Evolutionary conservation across 208 protist genomes (phyloP), one percentile per base, ranked within the genome.

Genomic region (Crithidia fasciculata): DNA sequence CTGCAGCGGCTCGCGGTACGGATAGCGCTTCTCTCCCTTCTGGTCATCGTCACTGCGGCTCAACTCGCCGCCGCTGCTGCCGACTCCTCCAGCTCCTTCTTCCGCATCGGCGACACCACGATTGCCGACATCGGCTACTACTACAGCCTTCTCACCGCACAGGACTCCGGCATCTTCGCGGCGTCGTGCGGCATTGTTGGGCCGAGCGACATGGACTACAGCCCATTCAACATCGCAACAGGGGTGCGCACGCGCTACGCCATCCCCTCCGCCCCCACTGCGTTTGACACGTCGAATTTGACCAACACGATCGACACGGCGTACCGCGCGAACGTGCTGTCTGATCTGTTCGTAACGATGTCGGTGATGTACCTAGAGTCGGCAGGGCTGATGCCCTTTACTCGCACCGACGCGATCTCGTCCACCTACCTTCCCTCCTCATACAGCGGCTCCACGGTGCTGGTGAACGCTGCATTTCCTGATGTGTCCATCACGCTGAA

Each of bases 281-380:
- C 3, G 65, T 18, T 55, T 13, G 9, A 36, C 36, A 55, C 57
- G 45, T 36, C 59, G 43, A 37, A 53, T 6, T 44, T 49, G 19
- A 3, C 75, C 1, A 81, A 81, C 67, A 74, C 68, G 2, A 28
- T 39, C 16, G 55, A 40, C 41, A 71, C 40, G 12, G 81, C 79
- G 18, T 88, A 85, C 72, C 87, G 80, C 49, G 72, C 79, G 7
- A 79, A 83, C 49, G 69, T 63, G 6, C 36, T 88, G 40, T 91
- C 86, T 0, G 84, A 93, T 15, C 4, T 88, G n/a, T 79, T 91
- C 36, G 57, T 90, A 3, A 61, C 61, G 12, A 84, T 89, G 72
- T 77, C 76, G 13, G 69, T 87, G 6, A 75, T 81, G 39, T 77
- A 88, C 67, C 75, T 93, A 55, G 79, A 86, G 37, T 47, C 55